These are phyloP conservation scores for Mucor sp. DNA, from an alignment of 371 early-diverging fungal genomes.

Conservation along the genomic window DNA sequence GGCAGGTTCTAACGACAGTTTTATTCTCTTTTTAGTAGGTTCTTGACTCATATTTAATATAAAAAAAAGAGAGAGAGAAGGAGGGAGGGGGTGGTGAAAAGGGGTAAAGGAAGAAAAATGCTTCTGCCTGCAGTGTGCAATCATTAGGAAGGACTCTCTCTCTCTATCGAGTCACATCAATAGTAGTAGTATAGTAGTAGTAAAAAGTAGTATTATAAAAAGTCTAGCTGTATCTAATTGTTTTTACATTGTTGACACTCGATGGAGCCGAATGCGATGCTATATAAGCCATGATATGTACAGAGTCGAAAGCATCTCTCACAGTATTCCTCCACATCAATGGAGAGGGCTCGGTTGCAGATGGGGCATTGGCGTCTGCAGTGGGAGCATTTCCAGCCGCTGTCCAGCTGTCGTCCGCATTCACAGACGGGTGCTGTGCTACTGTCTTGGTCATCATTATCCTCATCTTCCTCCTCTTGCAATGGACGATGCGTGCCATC, in stretches of 20 bases:
- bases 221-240: neutral
- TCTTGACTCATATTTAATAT: conserved; percentile 17
- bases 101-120: neutral
- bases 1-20: conserved; percentile 56
- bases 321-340: conserved; percentile 32
- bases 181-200: neutral
- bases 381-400: conserved; percentile 33
- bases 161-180: neutral
- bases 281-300: conserved; percentile 23
- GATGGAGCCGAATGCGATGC: neutral
- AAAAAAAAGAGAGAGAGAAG: neutral
- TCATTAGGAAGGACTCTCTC: neutral
- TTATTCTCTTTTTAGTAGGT: conserved; percentile 48
- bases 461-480: neutral
- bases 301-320: conserved; percentile 35
- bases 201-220: too few relatives aligned
- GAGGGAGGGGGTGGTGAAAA: neutral
- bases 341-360: conserved; percentile 34
- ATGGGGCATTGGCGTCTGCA: conserved; percentile 35
- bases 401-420: conserved; percentile 34
- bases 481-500: neutral
- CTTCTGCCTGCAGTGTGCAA: neutral
- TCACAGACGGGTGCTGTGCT: conserved; percentile 19
- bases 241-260: conserved; percentile 6
- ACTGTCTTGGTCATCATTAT: conserved; percentile 4